Evolutionary conservation across 441 rosid genomes (phyloP).

Genomic region (Lagerstroemia fauriei): DNA sequence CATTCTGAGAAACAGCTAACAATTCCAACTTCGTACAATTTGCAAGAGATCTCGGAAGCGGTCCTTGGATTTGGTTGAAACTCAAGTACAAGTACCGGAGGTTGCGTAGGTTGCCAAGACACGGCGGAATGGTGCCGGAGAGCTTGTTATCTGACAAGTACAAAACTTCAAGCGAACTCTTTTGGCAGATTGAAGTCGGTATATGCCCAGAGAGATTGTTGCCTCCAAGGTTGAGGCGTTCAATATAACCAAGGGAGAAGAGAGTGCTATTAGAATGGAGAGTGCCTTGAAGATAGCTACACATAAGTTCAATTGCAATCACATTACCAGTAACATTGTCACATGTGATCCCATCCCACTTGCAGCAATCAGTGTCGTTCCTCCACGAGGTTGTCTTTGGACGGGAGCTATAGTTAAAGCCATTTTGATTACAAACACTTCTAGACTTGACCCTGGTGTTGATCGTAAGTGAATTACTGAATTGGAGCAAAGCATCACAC

Average conservation of each 20-base stretch:
- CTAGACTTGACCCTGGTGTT: slow-evolving; percentile 5
- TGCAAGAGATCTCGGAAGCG: neutral
- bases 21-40: neutral
- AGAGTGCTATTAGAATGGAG: slow-evolving; percentile 27
- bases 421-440: neutral
- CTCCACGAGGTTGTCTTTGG: neutral
- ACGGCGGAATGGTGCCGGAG: slow-evolving; percentile 9
- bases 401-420: neutral
- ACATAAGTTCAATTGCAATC: slow-evolving; percentile 23
- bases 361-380: neutral
- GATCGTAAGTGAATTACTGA: slow-evolving; percentile 23
- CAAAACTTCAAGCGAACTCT: neutral
- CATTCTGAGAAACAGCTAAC: neutral
- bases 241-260: slow-evolving; percentile 15
- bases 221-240: slow-evolving; percentile 11
- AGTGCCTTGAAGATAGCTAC: slow-evolving; percentile 29
- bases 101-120: neutral
- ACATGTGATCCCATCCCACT: neutral
- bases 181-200: neutral
- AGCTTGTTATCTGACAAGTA: neutral
- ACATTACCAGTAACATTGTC: slow-evolving; percentile 17
- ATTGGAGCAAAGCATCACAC: slow-evolving; percentile 33
- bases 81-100: neutral
- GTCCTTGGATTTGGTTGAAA: neutral
- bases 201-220: neutral